A percentile compares a stretch with the other conserved stretches of the same genome.
These are phyloP conservation scores for Cryptosporidium parvum DNA, from an alignment of 169 alveolate genomes.

Conservation along the genomic window DNA sequence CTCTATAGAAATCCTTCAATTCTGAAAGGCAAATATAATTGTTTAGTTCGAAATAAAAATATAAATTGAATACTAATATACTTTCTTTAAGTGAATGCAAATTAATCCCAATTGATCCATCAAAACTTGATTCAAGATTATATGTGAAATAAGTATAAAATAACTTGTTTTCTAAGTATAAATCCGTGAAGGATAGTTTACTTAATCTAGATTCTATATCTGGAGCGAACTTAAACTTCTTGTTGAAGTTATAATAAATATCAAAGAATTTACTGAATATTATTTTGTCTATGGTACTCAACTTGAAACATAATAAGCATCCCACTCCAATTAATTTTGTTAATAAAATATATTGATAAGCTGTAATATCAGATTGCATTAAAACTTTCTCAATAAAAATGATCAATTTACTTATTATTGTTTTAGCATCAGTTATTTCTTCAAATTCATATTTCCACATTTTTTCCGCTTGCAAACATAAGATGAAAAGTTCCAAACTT, in stretches of 20 bases:
- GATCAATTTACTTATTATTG: neutral
- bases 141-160: neutral
- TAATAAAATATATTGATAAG: neutral
- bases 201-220: neutral
- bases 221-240: neutral
- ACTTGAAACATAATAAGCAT: neutral
- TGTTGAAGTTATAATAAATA: conserved; percentile 8
- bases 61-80: neutral
- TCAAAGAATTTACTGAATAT: conserved; percentile 16
- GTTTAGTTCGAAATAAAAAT: neutral
- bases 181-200: neutral
- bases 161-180: neutral
- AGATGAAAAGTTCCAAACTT: neutral
- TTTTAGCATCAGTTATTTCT: neutral
- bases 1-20: neutral
- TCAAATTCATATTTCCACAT: neutral
- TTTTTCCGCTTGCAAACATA: conserved; percentile 18
- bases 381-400: neutral
- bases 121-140: neutral
- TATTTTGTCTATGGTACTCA: neutral
- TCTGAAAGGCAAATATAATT: conserved; percentile 6
- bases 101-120: neutral
- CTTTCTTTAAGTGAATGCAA: neutral
- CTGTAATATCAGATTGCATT: neutral
- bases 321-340: conserved; percentile 4